Conservation (phyloP, 2,329 filamentous ascomycete species). For the Chaetothyriales sp. region DNA sequence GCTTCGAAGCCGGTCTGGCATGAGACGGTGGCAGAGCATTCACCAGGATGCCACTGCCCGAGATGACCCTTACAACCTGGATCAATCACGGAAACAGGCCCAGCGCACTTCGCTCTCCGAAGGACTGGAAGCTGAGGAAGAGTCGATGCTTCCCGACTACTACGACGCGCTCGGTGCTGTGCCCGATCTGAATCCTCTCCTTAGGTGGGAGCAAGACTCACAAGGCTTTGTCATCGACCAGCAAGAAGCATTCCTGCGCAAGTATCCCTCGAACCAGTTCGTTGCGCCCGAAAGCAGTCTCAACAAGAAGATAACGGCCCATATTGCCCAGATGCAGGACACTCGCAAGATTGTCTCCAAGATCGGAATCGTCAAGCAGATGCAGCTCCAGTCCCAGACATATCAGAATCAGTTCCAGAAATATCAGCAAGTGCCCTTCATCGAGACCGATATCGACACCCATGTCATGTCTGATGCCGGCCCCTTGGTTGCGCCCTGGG, state of each 20-base stretch:
- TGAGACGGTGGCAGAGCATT: constrained; percentile 73
- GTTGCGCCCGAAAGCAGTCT: constrained; percentile 58
- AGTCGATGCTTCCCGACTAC: constrained; percentile 79
- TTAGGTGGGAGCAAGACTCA: constrained; percentile 78
- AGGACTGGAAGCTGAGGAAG: constrained; percentile 81
- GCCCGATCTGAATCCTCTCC: constrained; percentile 62
- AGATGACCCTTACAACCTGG: constrained; percentile 31
- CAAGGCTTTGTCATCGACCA: constrained; percentile 82
- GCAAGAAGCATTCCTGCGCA: constrained; percentile 65
- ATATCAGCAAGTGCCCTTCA: constrained; percentile 78
- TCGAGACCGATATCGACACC: constrained; percentile 73
- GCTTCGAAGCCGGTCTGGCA: constrained; percentile 68
- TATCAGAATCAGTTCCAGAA: constrained; percentile 98
- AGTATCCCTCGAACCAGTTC: constrained; percentile 63
- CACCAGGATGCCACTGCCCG: constrained; percentile 52
- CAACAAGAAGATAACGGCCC: constrained; percentile 67
- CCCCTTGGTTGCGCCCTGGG: constrained; percentile 68
- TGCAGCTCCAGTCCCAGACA: constrained; percentile 95
- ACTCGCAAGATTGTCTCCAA: constrained; percentile 92
- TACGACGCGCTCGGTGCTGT: constrained; percentile 78
- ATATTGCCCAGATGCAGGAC: constrained; percentile 90
- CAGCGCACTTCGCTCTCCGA: constrained; percentile 69
- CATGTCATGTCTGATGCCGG: constrained; percentile 81
- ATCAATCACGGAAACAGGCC: constrained; percentile 28
- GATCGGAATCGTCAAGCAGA: constrained; percentile 96